Evolutionary conservation across 2,329 filamentous ascomycete species (phyloP).

Genomic region (Sporothrix euskadiensis): DNA sequence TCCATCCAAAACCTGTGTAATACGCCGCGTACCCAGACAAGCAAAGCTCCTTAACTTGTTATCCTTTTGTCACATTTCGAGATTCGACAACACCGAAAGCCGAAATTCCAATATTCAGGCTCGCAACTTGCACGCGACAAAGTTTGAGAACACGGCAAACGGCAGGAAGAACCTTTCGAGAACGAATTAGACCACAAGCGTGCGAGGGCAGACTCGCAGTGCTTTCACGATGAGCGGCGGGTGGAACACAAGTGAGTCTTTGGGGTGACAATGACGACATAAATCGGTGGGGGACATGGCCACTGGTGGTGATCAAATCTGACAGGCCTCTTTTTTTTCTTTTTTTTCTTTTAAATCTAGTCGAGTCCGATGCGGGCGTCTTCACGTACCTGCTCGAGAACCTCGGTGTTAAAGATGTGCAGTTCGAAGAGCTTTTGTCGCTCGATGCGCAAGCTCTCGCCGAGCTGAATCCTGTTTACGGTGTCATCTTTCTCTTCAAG

Average conservation of each 20-base stretch:
- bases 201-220: conserved; percentile 4
- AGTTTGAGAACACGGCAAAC: not conserved
- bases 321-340: not conserved
- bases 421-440: conserved; percentile 94
- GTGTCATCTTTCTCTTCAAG: conserved; percentile 99
- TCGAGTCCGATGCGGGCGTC: conserved; percentile 95
- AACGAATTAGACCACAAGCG: not conserved
- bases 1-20: not conserved
- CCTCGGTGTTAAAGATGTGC: conserved; percentile 87
- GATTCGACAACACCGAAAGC: not conserved
- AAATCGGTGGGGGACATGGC: not conserved
- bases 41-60: not conserved
- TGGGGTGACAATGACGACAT: not conserved
- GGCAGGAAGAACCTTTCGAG: not conserved
- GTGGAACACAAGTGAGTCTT: conserved; percentile 80
- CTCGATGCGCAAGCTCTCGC: conserved; percentile 76
- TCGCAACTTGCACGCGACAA: not conserved
- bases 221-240: conserved; percentile 50
- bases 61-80: not conserved
- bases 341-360: conserved; percentile 40
- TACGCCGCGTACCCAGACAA: not conserved
- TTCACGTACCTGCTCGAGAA: conserved; percentile 94
- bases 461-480: conserved; percentile 77
- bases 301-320: not conserved
- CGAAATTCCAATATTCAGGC: not conserved